Percentiles rank a stretch among this genome's conserved stretches.
phyloP scores from a whole-genome alignment of 2,329 filamentous ascomycete species.

The Exophiala sp. region DNA sequence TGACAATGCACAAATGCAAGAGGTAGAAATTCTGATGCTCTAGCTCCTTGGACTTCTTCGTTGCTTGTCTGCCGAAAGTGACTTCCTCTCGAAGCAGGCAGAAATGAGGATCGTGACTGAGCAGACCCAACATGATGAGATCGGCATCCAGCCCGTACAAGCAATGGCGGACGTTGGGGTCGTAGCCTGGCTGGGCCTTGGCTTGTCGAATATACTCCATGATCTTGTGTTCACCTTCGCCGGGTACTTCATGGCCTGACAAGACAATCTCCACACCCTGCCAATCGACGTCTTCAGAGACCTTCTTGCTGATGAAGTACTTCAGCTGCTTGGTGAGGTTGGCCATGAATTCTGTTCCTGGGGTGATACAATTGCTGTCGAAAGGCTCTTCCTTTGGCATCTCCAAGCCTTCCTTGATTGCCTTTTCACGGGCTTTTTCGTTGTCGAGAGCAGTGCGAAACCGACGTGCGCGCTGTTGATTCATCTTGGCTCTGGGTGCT shows the following conservation, averaged over 20 bases:
- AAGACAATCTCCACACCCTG: constrained; percentile 93
- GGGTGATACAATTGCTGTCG: constrained; percentile 98
- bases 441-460: constrained; percentile 91
- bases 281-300: constrained; percentile 95
- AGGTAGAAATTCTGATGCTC: constrained; percentile 99
- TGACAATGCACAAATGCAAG: constrained; percentile 93
- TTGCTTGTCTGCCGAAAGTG: constrained; percentile 83
- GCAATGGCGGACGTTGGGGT: constrained; percentile 90
- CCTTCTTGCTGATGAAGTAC: constrained; percentile 98
- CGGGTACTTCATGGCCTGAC: constrained; percentile 94
- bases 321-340: constrained; percentile 89
- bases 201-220: constrained; percentile 99
- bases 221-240: constrained; percentile 98
- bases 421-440: constrained; percentile 86
- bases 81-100: constrained; percentile 95
- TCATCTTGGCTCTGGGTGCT: constrained; percentile 97
- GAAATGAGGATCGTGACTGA: constrained; percentile 98
- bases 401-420: constrained; percentile 78
- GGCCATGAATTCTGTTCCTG: constrained; percentile 94
- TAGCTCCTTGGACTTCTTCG: constrained; percentile 87
- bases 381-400: constrained; percentile 94
- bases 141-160: constrained; percentile 96
- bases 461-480: constrained; percentile 90
- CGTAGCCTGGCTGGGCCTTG: constrained; percentile 89
- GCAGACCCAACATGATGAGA: constrained; percentile 93